Percentiles rank a stretch among this genome's conserved stretches.
These are phyloP conservation scores for Panellus pusillus DNA, from an alignment of 768 basidiomycete species.

Conservation along the genomic window DNA sequence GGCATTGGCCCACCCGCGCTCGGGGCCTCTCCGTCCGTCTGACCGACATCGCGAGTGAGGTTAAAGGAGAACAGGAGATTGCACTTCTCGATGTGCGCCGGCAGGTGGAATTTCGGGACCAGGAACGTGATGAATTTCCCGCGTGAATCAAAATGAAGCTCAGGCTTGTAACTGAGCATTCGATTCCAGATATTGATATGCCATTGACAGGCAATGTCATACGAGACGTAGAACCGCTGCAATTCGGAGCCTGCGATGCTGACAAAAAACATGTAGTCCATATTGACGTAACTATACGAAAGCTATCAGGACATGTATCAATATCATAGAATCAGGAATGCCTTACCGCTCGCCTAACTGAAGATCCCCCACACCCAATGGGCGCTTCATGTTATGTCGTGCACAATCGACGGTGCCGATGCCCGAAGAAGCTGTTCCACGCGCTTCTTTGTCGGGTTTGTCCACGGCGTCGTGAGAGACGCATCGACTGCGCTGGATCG, in stretches of 20 bases:
- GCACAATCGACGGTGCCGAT: constrained; percentile 10
- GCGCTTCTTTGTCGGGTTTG: neutral
- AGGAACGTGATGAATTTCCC: constrained; percentile 11
- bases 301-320: no score
- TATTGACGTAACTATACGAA: no score
- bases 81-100: constrained; percentile 22
- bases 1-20: constrained; percentile 32
- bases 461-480: constrained; percentile 6
- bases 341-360: constrained; percentile 23
- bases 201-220: constrained; percentile 25
- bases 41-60: constrained; percentile 30
- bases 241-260: constrained; percentile 12
- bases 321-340: no score
- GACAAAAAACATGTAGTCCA: constrained; percentile 29
- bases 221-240: constrained; percentile 16
- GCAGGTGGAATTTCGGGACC: constrained; percentile 28
- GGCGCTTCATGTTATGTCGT: constrained; percentile 12
- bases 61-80: constrained; percentile 25
- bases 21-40: constrained; percentile 34
- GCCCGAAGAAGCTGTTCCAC: constrained; percentile 1
- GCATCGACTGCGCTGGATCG: no score
- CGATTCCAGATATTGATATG: constrained; percentile 20
- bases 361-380: constrained; percentile 20
- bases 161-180: constrained; percentile 5
- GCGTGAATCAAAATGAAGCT: constrained; percentile 3